phyloP scores from a whole-genome alignment of 2,329 filamentous ascomycete genomes.

The Aspergillus hiratsukae region DNA sequence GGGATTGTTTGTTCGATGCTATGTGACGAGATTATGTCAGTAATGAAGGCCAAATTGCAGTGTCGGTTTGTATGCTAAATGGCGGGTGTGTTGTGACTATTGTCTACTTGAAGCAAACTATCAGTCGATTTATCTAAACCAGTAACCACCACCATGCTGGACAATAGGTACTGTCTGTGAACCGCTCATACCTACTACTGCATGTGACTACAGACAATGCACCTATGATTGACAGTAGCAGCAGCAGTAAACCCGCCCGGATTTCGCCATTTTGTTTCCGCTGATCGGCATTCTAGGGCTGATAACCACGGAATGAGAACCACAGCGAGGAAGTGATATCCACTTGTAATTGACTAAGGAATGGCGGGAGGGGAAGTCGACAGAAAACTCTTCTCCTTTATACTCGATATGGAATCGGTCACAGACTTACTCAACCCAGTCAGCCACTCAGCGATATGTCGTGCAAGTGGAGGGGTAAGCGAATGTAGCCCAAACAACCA shows the following conservation, averaged over 20 bases:
- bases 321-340: background rate
- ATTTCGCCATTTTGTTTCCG: constrained; percentile 10
- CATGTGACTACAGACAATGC: too few species aligned
- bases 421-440: background rate
- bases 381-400: constrained; percentile 2
- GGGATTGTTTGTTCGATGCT: background rate
- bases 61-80: too few species aligned
- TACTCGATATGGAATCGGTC: background rate
- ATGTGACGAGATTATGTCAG: background rate
- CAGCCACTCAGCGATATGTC: background rate
- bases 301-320: background rate
- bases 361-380: constrained; percentile 4
- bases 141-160: too few species aligned
- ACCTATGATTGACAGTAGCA: too few species aligned
- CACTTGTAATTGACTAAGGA: background rate
- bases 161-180: background rate
- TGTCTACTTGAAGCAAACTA: too few species aligned
- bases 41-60: too few species aligned
- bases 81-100: too few species aligned
- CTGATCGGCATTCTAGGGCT: constrained; percentile 9
- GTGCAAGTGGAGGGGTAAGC: too few species aligned
- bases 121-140: background rate
- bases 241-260: constrained; percentile 2
- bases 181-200: background rate
- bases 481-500: background rate